These are phyloP conservation scores for Sporobolus alterniflorus DNA, from an alignment of 202 grass and related monocot species.

Conservation along the genomic window DNA sequence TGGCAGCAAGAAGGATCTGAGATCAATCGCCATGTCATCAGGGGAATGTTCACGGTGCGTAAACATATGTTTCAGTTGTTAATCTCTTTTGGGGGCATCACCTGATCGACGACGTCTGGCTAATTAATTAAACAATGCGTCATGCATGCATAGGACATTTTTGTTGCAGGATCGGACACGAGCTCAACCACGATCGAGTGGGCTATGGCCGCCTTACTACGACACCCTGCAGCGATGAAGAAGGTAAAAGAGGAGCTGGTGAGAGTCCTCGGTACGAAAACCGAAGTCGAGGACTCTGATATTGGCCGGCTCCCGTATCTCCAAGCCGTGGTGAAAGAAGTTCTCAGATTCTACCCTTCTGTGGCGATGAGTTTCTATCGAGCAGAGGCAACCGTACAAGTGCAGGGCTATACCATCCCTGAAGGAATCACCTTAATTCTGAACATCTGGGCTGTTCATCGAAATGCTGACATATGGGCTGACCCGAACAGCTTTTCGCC, in stretches of 20 bases:
- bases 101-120: too few relatives aligned
- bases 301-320: not conserved
- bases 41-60: not conserved
- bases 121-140: too few relatives aligned
- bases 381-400: not conserved
- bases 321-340: not conserved
- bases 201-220: not conserved
- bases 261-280: not conserved
- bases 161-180: conserved; percentile 27
- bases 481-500: not conserved
- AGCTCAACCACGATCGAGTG: conserved; percentile 28
- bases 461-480: not conserved
- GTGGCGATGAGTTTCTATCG: not conserved
- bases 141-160: not conserved
- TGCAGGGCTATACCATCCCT: not conserved
- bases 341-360: not conserved
- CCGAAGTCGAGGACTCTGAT: not conserved
- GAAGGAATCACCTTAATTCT: not conserved
- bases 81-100: too few relatives aligned
- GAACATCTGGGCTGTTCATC: not conserved
- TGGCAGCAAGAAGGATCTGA: not conserved
- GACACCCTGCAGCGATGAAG: not conserved
- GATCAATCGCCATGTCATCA: not conserved
- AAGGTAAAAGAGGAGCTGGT: not conserved
- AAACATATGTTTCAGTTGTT: too few relatives aligned